Percentiles rank a stretch among this genome's conserved stretches.
Evolutionary conservation across 129 eudicot genomes (phyloP).

Genomic region (Artemisia annua): DNA sequence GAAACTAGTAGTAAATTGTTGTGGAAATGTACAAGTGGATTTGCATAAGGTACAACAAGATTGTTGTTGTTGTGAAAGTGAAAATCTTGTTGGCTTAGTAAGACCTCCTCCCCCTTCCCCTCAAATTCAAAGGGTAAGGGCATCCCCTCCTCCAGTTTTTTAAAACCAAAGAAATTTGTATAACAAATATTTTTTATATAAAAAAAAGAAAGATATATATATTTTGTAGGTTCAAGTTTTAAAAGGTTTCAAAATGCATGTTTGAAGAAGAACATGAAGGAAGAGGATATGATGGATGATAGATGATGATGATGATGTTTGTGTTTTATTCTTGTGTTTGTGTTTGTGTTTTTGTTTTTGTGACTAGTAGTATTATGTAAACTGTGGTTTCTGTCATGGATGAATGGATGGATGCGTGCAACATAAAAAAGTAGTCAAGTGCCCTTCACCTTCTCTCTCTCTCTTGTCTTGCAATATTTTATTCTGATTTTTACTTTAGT

Average conservation of each 20-base stretch:
- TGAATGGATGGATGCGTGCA: constrained; percentile 67
- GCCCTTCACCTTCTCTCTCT: constrained; percentile 43
- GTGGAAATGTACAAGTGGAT: constrained; percentile 37
- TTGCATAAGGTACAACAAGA: constrained; percentile 38
- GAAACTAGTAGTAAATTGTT: neutral
- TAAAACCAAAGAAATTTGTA: neutral
- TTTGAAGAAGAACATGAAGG: neutral
- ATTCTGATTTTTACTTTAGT: too few relatives aligned
- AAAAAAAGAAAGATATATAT: neutral
- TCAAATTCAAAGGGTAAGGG: constrained; percentile 88
- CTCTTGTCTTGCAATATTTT: neutral
- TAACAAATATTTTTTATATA: neutral
- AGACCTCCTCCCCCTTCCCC: constrained; percentile 77
- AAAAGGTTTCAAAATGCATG: constrained; percentile 30
- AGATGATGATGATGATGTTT: neutral
- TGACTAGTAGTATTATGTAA: constrained; percentile 15
- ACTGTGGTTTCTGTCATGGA: constrained; percentile 31
- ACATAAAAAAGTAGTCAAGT: constrained; percentile 69
- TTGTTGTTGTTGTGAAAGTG: neutral
- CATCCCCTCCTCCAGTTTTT: constrained; percentile 59
- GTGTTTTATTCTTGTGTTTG: constrained; percentile 27
- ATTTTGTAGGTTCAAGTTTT: neutral
- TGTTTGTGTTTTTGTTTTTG: constrained; percentile 20
- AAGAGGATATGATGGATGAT: too few relatives aligned
- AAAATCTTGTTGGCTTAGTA: constrained; percentile 27